Evolutionary conservation across 345 rosid genomes (phyloP).

Genomic region (Lepidium sativum): DNA sequence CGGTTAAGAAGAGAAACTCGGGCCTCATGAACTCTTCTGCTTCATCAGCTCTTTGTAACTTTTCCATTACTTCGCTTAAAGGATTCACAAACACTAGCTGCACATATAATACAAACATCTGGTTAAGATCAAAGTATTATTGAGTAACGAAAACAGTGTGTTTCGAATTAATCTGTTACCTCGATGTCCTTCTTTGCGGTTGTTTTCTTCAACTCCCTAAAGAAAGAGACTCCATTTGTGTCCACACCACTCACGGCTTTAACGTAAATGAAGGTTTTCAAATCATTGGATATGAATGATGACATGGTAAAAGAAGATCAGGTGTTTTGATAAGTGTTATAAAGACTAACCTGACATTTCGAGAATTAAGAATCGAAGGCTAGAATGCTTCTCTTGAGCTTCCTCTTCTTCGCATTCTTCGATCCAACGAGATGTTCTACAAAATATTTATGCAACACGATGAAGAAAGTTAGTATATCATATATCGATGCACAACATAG

Average conservation of each 20-base stretch:
- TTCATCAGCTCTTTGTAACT: constrained; percentile 60
- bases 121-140: neutral
- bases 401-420: constrained; percentile 65
- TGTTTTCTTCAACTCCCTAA: constrained; percentile 57
- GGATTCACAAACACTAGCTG: constrained; percentile 97
- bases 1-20: constrained; percentile 62
- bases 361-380: constrained; percentile 49
- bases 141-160: neutral
- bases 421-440: constrained; percentile 73
- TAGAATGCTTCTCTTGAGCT: constrained; percentile 40
- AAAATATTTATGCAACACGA: neutral
- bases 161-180: too few relatives aligned
- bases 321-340: neutral
- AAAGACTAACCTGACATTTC: constrained; percentile 59
- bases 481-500: neutral
- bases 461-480: neutral
- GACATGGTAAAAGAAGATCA: neutral
- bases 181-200: constrained; percentile 43
- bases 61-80: constrained; percentile 74
- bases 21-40: constrained; percentile 35
- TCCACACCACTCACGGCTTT: constrained; percentile 78
- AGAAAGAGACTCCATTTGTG: constrained; percentile 68
- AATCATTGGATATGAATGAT: neutral
- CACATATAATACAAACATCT: neutral
- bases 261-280: neutral